Evolutionary conservation across 2,329 filamentous ascomycete genomes (phyloP).

Genomic region (Apiospora sp.): DNA sequence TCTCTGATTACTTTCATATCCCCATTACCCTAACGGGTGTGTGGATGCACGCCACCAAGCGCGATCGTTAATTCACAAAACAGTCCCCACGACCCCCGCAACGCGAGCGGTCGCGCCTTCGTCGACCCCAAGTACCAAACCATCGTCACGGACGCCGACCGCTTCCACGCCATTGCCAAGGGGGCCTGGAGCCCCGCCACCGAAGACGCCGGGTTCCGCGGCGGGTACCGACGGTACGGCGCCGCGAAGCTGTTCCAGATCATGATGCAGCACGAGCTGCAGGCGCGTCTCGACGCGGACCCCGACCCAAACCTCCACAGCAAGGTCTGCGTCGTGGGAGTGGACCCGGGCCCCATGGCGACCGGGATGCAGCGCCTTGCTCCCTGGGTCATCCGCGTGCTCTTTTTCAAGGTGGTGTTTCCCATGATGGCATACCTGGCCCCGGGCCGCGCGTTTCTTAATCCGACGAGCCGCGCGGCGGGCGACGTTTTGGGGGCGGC

Average conservation of each 20-base stretch:
- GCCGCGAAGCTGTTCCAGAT: conserved; percentile 48
- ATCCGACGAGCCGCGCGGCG: not conserved
- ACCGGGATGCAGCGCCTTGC: conserved; percentile 38
- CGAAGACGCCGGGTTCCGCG: conserved; percentile 42
- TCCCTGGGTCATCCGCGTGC: conserved; percentile 25
- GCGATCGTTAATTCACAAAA: conserved; percentile 30
- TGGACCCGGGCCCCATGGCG: conserved; percentile 49
- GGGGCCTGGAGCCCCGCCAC: conserved; percentile 35
- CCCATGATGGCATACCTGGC: not conserved
- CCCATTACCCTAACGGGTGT: not conserved
- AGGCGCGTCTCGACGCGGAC: conserved; percentile 44
- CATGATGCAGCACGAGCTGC: conserved; percentile 49
- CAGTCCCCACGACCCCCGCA: too few species aligned
- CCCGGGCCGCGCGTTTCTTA: not conserved
- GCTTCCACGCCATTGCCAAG: not conserved
- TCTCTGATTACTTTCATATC: not conserved
- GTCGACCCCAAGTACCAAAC: not conserved
- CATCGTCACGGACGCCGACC: not conserved
- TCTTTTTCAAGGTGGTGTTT: conserved; percentile 27
- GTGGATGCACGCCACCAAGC: not conserved
- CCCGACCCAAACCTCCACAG: conserved; percentile 38
- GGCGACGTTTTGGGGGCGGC: not conserved
- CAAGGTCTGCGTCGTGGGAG: conserved; percentile 46
- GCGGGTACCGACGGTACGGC: conserved; percentile 47
- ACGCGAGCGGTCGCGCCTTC: not conserved